Evolutionary conservation across 495 filamentous ascomycete species (phyloP).

Genomic region (Tuber aestivum): DNA sequence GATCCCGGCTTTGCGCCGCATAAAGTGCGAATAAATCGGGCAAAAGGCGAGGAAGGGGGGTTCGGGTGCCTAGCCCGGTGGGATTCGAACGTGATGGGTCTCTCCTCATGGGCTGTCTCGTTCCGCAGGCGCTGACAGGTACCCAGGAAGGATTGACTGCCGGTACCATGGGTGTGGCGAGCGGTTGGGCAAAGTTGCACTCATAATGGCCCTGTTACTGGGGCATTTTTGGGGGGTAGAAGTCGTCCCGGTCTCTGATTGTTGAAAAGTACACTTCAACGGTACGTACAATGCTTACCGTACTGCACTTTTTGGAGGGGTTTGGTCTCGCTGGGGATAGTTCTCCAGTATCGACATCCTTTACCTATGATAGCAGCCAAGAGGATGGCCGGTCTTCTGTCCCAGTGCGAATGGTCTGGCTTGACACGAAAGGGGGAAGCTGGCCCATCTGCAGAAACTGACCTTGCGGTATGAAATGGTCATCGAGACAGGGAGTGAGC

Average conservation of each 20-base stretch:
- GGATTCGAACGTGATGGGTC: neutral
- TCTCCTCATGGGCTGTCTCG: neutral
- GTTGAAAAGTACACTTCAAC: neutral
- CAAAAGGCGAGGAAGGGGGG: neutral
- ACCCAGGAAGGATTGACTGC: neutral
- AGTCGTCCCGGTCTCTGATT: neutral
- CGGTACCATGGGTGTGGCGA: neutral
- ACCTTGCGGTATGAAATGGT: neutral
- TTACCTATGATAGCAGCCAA: neutral
- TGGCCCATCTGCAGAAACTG: neutral
- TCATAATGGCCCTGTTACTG: neutral
- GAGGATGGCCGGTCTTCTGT: neutral
- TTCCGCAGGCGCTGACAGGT: neutral
- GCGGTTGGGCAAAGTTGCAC: neutral
- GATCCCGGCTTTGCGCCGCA: neutral
- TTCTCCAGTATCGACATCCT: neutral
- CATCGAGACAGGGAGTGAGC: neutral
- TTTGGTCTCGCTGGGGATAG: neutral
- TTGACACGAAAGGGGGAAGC: neutral
- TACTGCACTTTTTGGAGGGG: neutral
- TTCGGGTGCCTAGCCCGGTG: neutral
- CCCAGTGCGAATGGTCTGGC: neutral
- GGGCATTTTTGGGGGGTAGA: neutral
- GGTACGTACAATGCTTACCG: neutral
- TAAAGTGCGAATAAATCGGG: neutral